These are phyloP conservation scores for Eimeria tenella DNA, from an alignment of 169 alveolate species.

Conservation along the genomic window DNA sequence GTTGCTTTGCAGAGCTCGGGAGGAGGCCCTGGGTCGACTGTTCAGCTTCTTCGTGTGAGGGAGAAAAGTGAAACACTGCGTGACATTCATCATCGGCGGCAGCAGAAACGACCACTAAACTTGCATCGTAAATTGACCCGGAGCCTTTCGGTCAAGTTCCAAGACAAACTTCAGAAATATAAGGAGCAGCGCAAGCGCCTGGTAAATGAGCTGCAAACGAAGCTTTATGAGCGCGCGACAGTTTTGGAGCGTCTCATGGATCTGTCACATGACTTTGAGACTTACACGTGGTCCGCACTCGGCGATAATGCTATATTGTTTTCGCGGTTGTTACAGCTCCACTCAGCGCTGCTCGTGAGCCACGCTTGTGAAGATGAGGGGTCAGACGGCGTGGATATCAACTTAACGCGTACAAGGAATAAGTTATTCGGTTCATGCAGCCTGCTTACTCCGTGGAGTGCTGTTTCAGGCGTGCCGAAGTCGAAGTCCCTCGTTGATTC, in stretches of 20 bases:
- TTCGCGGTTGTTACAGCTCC: conserved; percentile 53
- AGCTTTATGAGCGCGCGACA: conserved; percentile 15
- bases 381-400: neutral
- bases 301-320: conserved; percentile 4
- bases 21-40: neutral
- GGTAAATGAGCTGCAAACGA: neutral
- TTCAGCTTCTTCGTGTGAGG: conserved; percentile 53
- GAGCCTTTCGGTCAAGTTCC: neutral
- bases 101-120: conserved; percentile 22
- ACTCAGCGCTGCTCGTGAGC: conserved; percentile 55
- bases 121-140: conserved; percentile 33
- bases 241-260: conserved; percentile 20
- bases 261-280: conserved; percentile 2
- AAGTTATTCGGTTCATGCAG: conserved; percentile 53
- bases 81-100: neutral
- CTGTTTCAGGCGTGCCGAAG: neutral
- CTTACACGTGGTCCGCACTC: neutral
- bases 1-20: neutral
- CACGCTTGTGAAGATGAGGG: conserved; percentile 59
- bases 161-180: neutral
- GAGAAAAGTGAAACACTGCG: conserved; percentile 20
- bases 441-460: conserved; percentile 23
- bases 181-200: conserved; percentile 55
- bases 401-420: neutral
- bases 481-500: neutral